These are phyloP conservation scores for Jaltomata sinuosa DNA, from an alignment of 257 asterid genomes.

Conservation along the genomic window DNA sequence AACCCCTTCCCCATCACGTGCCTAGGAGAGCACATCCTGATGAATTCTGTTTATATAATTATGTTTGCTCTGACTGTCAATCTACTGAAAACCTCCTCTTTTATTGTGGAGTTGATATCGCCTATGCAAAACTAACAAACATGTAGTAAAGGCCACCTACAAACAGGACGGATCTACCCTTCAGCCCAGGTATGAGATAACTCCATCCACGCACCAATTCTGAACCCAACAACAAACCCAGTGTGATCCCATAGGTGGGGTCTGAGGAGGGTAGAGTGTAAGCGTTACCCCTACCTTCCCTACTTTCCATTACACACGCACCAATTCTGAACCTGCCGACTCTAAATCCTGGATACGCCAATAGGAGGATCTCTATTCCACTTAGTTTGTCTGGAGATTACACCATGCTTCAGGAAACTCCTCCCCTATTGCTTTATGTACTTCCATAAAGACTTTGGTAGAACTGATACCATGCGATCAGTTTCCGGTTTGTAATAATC, in stretches of 20 bases:
- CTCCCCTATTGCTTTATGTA: not conserved
- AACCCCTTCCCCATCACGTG: not conserved
- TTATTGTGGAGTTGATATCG: conserved; percentile 6
- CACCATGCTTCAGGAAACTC: not conserved
- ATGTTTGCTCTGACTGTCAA: not conserved
- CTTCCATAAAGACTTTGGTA: not conserved
- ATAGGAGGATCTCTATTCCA: not conserved
- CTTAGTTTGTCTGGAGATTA: not conserved
- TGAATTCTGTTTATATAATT: not conserved
- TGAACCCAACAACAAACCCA: too few relatives aligned
- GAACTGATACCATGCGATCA: not conserved
- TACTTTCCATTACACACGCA: too few relatives aligned
- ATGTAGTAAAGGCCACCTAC: not conserved
- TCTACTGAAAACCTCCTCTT: not conserved
- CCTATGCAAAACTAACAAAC: not conserved
- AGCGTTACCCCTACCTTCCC: too few relatives aligned
- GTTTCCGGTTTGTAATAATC: not conserved
- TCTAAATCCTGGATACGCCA: not conserved
- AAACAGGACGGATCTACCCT: not conserved
- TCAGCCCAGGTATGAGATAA: not conserved
- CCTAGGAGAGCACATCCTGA: not conserved
- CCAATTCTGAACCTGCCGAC: not conserved
- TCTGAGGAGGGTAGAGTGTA: too few relatives aligned
- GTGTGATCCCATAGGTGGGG: too few relatives aligned
- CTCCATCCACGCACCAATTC: not conserved